phyloP scores from a whole-genome alignment of 1,284 basidiomycete genomes.

The Ustilago nuda region DNA sequence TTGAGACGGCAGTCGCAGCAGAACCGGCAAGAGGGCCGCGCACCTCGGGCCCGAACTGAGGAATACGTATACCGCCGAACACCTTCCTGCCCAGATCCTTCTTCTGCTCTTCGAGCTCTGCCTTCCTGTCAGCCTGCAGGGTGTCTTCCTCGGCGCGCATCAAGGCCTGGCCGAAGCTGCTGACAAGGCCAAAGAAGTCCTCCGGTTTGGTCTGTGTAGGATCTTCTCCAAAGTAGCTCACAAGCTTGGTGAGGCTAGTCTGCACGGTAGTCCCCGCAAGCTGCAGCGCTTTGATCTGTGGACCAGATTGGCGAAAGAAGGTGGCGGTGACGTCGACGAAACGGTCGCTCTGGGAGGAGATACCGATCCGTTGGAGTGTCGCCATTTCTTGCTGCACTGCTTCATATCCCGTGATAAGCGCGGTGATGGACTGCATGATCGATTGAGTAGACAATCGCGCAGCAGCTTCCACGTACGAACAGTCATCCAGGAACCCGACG shows the following conservation, averaged over 20 bases:
- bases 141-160: constrained; percentile 65
- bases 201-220: constrained; percentile 55
- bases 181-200: constrained; percentile 58
- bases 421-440: constrained; percentile 38
- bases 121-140: constrained; percentile 56
- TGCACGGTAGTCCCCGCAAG: constrained; percentile 41
- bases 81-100: constrained; percentile 25
- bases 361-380: constrained; percentile 37
- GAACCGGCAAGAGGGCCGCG: constrained; percentile 41
- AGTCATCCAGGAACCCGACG: constrained; percentile 81
- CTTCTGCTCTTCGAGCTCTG: constrained; percentile 51
- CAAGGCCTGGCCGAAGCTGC: constrained; percentile 59
- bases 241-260: constrained; percentile 26
- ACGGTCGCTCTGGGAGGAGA: constrained; percentile 46
- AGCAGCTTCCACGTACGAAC: constrained; percentile 83
- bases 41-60: constrained; percentile 51
- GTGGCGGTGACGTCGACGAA: constrained; percentile 44
- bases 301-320: constrained; percentile 29
- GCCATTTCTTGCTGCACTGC: constrained; percentile 44
- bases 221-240: constrained; percentile 59
- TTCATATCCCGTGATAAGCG: constrained; percentile 44
- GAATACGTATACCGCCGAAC: constrained; percentile 25
- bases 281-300: constrained; percentile 52
- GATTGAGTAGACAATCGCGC: constrained; percentile 54
- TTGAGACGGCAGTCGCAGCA: not conserved